A percentile compares a stretch with the other conserved stretches of the same genome.
Evolutionary conservation across 129 eudicot genomes (phyloP).

Genomic region (Dittrichia graveolens): DNA sequence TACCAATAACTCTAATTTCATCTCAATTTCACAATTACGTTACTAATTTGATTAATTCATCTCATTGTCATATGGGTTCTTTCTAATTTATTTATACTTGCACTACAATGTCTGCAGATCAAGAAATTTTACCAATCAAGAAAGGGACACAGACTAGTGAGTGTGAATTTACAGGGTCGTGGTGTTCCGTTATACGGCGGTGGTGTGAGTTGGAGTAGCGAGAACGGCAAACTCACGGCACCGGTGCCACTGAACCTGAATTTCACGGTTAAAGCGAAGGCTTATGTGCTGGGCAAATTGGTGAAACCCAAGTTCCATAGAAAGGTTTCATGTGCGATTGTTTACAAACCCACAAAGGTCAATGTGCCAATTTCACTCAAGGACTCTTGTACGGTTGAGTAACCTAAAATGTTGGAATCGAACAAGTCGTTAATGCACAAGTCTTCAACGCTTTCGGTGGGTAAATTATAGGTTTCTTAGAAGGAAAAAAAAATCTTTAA

Average conservation of each 20-base stretch:
- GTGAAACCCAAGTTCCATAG: slow-evolving; percentile 85
- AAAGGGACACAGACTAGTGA: slow-evolving; percentile 63
- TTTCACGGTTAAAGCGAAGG: slow-evolving; percentile 73
- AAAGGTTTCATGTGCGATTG: slow-evolving; percentile 50
- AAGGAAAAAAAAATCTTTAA: slow-evolving; percentile 8
- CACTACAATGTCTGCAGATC: slow-evolving; percentile 42
- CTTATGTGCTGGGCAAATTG: slow-evolving; percentile 77
- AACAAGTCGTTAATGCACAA: slow-evolving; percentile 24
- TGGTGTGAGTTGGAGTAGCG: slow-evolving; percentile 54
- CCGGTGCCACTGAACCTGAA: slow-evolving; percentile 67
- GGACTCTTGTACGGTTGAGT: slow-evolving; percentile 63
- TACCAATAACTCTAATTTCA: neutral
- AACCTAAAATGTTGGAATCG: slow-evolving; percentile 15
- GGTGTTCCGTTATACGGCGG: slow-evolving; percentile 82
- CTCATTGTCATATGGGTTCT: neutral
- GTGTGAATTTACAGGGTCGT: slow-evolving; percentile 54
- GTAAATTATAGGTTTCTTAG: slow-evolving; percentile 25
- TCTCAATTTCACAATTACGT: neutral
- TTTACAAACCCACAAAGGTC: slow-evolving; percentile 69
- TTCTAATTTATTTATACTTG: neutral
- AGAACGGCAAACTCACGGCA: slow-evolving; percentile 48
- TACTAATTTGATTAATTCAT: neutral
- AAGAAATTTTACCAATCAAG: slow-evolving; percentile 77
- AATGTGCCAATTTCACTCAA: slow-evolving; percentile 57
- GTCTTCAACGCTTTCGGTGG: slow-evolving; percentile 7